Evolutionary conservation across 331 rosid species (phyloP).

Genomic region (Quercus lobata): DNA sequence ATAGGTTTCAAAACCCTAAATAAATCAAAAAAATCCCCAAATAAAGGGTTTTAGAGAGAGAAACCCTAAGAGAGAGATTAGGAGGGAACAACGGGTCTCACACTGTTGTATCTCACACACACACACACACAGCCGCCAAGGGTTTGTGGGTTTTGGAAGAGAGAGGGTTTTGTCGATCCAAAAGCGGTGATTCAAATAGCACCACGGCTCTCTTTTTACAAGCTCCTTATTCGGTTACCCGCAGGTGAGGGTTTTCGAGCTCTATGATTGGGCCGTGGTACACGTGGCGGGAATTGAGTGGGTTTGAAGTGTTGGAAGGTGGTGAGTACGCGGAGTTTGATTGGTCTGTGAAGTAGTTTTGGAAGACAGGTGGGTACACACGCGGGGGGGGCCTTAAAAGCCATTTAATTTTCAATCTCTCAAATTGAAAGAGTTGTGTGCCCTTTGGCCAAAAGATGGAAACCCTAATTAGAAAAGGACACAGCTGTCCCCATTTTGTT

Average conservation of each 20-base stretch:
- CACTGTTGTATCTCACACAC: background rate
- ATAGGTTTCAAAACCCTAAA: constrained; percentile 16
- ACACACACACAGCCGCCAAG: constrained; percentile 85
- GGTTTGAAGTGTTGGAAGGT: background rate
- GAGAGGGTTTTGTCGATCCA: constrained; percentile 76
- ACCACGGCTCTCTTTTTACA: constrained; percentile 47
- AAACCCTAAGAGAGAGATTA: constrained; percentile 28
- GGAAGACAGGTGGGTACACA: background rate
- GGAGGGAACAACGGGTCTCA: constrained; percentile 49
- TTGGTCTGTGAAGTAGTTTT: constrained; percentile 16
- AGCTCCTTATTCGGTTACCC: constrained; percentile 24
- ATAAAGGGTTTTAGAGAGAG: constrained; percentile 39
- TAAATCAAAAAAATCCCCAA: constrained; percentile 16
- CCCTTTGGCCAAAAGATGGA: constrained; percentile 28
- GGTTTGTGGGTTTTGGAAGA: constrained; percentile 90
- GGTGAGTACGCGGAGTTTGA: background rate
- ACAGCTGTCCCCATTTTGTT: constrained; percentile 38
- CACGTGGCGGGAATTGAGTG: constrained; percentile 18
- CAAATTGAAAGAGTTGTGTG: constrained; percentile 22
- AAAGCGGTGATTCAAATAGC: constrained; percentile 99
- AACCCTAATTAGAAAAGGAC: constrained; percentile 67
- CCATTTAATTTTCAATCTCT: background rate
- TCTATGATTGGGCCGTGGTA: background rate
- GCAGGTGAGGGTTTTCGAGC: constrained; percentile 38
- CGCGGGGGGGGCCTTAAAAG: background rate